Evolutionary conservation across 768 basidiomycete genomes (phyloP), one percentile per base, ranked within the genome.

Genomic region (Suillus ampliporus): DNA sequence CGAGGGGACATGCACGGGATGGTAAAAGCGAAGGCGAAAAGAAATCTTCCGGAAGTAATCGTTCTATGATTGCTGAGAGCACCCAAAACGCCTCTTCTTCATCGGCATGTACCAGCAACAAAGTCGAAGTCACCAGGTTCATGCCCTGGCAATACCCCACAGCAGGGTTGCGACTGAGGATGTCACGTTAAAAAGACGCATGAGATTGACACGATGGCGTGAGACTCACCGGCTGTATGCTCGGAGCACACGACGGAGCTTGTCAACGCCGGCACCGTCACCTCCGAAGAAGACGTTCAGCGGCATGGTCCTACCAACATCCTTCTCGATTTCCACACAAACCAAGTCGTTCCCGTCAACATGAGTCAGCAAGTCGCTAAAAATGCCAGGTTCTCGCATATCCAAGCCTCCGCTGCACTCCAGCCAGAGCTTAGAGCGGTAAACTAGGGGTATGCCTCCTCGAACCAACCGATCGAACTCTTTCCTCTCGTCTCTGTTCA

Each of bases 1-100:
- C 96, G 1, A 94, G 78, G 19, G 97, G 97, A 69, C 97, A 98
- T 1, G 95, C 95, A 34, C 96, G 88, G 14, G 95, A 98, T 43
- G 95, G 94, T 0, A 97, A 86, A 3, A 99, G 81, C 2, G 90
- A 91, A 0, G 95, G 92, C 2, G 97, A 92, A 76, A 96, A 99
- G 80, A 97, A 99, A 58, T 96, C 90, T 61, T 90, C 86, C 0
- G 97, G 97, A 0, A 99, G 83, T 44, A 96, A 87, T 11, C 87
- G 86, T 73, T 97, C 95, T 47, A 98, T 87, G 67, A 98, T 90
- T 14, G 92, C 93, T 0, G 88, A 80, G 13, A 98, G 89, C 37
- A 91, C 91, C 96, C 96, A 99, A 71, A 97, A 99, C 0, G 97
- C 97, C 64, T 97, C 94, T 78, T 98, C 96, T 75, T 99, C 97